Percentiles rank a stretch among this genome's conserved stretches.
phyloP scores from a whole-genome alignment of 176 grass and related monocot genomes.

The Musa troglodytarum region DNA sequence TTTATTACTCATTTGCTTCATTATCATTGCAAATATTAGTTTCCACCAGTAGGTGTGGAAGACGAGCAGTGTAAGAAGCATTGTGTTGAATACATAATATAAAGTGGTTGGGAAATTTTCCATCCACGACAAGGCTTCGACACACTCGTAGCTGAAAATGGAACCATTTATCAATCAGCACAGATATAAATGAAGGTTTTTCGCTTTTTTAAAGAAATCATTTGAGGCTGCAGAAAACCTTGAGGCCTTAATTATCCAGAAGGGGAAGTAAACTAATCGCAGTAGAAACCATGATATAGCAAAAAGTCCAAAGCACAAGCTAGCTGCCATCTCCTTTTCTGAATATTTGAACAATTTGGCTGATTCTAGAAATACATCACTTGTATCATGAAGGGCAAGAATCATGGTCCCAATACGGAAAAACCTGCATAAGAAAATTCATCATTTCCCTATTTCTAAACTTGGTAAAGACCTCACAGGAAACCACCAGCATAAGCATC shows the following conservation, averaged over 20 bases:
- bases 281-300: constrained; percentile 79
- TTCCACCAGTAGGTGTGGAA: constrained; percentile 98
- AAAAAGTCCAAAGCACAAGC: constrained; percentile 83
- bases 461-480: neutral
- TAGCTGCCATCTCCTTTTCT: constrained; percentile 80
- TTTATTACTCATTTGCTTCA: constrained; percentile 81
- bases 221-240: constrained; percentile 40
- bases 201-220: neutral
- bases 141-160: constrained; percentile 55
- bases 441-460: neutral
- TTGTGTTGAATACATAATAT: constrained; percentile 92
- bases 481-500: neutral
- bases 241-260: constrained; percentile 97
- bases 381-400: constrained; percentile 88
- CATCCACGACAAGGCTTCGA: constrained; percentile 29
- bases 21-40: constrained; percentile 95
- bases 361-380: constrained; percentile 88
- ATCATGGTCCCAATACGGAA: constrained; percentile 83
- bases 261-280: constrained; percentile 92
- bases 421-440: constrained; percentile 46
- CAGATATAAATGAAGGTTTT: neutral
- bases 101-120: constrained; percentile 55
- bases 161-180: constrained; percentile 10
- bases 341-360: constrained; percentile 98
- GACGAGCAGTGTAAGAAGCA: constrained; percentile 91